phyloP scores from a whole-genome alignment of 805 yeast species.

The Yarrowia phangngaensis region DNA sequence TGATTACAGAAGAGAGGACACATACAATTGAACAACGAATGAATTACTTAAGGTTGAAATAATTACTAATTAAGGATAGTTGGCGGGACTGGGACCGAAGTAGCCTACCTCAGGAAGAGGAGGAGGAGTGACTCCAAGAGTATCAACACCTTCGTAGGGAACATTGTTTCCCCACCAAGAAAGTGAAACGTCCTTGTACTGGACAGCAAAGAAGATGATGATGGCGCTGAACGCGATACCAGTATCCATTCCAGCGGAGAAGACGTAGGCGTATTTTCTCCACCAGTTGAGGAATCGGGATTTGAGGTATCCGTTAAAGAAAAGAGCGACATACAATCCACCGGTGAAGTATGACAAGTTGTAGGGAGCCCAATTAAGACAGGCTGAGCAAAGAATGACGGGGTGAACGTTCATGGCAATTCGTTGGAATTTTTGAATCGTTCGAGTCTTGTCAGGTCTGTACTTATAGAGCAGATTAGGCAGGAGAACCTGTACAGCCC shows the following conservation, averaged over 20 bases:
- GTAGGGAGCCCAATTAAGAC: conserved; percentile 16
- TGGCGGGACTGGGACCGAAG: conserved; percentile 37
- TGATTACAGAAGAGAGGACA: no score
- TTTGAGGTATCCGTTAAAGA: conserved; percentile 47
- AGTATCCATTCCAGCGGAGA: conserved; percentile 48
- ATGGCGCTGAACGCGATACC: conserved; percentile 51
- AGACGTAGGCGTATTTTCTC: conserved; percentile 51
- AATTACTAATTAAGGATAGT: conserved; percentile 28
- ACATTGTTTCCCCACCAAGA: conserved; percentile 51
- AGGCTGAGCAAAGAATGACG: conserved; percentile 1
- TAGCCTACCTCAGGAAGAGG: conserved; percentile 33
- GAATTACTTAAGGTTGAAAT: conserved; percentile 16
- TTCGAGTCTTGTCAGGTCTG: conserved; percentile 19
- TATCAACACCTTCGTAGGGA: conserved; percentile 11
- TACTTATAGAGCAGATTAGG: conserved; percentile 30
- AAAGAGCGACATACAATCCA: conserved; percentile 43
- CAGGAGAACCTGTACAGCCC: conserved; percentile 5
- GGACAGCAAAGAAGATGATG: conserved; percentile 45
- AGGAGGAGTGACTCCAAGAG: conserved; percentile 3
- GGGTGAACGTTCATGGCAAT: conserved; percentile 3
- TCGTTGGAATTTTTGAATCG: neutral
- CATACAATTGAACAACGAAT: neutral
- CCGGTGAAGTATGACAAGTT: conserved; percentile 44
- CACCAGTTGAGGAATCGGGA: conserved; percentile 48
- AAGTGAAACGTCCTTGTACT: conserved; percentile 38